phyloP scores from a whole-genome alignment of 768 basidiomycete species.

The Stropharia rugosoannulata region DNA sequence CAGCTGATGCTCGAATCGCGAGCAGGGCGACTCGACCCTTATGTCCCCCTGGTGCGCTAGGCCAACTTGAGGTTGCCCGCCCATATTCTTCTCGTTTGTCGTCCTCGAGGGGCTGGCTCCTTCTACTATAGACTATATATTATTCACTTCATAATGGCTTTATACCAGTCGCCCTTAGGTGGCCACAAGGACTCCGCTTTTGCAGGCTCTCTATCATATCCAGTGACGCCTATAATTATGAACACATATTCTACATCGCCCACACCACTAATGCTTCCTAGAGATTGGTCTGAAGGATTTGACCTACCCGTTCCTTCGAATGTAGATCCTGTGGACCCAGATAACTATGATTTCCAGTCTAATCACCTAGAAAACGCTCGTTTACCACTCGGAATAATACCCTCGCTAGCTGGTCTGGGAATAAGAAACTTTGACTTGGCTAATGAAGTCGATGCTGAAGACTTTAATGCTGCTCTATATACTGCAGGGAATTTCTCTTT shows the following conservation, averaged over 20 bases:
- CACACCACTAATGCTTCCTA: conserved; percentile 23
- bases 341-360: conserved; percentile 33
- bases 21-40: neutral
- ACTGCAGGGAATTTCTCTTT: neutral
- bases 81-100: conserved; percentile 14
- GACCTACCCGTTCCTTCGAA: conserved; percentile 7
- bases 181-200: conserved; percentile 12
- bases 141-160: conserved; percentile 12
- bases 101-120: conserved; percentile 22
- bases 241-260: conserved; percentile 12
- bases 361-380: conserved; percentile 26
- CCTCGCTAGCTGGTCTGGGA: conserved; percentile 28
- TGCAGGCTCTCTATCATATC: conserved; percentile 1
- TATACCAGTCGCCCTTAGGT: conserved; percentile 8
- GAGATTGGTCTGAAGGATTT: conserved; percentile 15
- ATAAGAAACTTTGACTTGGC: conserved; percentile 24
- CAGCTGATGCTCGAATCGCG: conserved; percentile 1
- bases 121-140: conserved; percentile 17
- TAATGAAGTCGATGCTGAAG: conserved; percentile 8
- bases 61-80: conserved; percentile 31
- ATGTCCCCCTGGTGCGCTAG: conserved; percentile 10
- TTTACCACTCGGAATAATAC: conserved; percentile 8
- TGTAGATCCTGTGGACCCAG: conserved; percentile 11
- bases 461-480: neutral
- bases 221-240: conserved; percentile 7